Percentiles rank a stretch among this genome's conserved stretches.
Conservation (phyloP, 2,329 filamentous ascomycete species). For the Fusarium fujikuroi region DNA sequence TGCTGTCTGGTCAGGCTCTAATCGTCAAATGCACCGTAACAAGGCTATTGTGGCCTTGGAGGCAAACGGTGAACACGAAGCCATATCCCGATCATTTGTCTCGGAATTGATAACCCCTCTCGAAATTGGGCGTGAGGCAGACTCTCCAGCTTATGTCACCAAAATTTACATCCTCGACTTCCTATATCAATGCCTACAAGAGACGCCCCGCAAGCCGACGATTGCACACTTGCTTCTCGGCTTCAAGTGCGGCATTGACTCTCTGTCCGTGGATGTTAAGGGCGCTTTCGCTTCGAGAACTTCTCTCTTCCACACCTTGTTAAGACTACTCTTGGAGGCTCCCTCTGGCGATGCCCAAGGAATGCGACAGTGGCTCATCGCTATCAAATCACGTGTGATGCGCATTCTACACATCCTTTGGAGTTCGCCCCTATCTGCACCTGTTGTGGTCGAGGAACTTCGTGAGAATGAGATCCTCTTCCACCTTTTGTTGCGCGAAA, state of each 20-base stretch:
- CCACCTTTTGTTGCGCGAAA: slow-evolving; percentile 76
- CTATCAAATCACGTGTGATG: slow-evolving; percentile 74
- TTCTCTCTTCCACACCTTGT: slow-evolving; percentile 85
- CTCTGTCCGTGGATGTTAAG: slow-evolving; percentile 73
- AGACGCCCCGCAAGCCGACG: slow-evolving; percentile 80
- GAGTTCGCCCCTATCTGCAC: slow-evolving; percentile 81
- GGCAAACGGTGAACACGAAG: slow-evolving; percentile 79
- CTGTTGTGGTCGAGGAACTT: slow-evolving; percentile 80
- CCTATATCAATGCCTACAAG: slow-evolving; percentile 80
- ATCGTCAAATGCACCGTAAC: slow-evolving; percentile 74
- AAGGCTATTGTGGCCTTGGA: slow-evolving; percentile 91
- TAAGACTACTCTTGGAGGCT: slow-evolving; percentile 76
- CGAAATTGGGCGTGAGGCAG: slow-evolving; percentile 77
- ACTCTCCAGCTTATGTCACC: slow-evolving; percentile 79
- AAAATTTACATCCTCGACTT: slow-evolving; percentile 90
- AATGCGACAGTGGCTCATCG: slow-evolving; percentile 75
- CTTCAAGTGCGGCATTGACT: slow-evolving; percentile 79
- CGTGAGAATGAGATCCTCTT: slow-evolving; percentile 84
- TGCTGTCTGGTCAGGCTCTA: slow-evolving; percentile 71
- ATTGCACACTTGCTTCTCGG: slow-evolving; percentile 92
- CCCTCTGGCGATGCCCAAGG: slow-evolving; percentile 70
- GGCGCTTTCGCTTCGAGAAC: slow-evolving; percentile 76
- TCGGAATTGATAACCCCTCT: slow-evolving; percentile 74
- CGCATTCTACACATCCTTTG: slow-evolving; percentile 84
- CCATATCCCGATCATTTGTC: slow-evolving; percentile 79